Conservation (phyloP, 176 grass and related monocot species). For the Coix lacrymajobi region DNA sequence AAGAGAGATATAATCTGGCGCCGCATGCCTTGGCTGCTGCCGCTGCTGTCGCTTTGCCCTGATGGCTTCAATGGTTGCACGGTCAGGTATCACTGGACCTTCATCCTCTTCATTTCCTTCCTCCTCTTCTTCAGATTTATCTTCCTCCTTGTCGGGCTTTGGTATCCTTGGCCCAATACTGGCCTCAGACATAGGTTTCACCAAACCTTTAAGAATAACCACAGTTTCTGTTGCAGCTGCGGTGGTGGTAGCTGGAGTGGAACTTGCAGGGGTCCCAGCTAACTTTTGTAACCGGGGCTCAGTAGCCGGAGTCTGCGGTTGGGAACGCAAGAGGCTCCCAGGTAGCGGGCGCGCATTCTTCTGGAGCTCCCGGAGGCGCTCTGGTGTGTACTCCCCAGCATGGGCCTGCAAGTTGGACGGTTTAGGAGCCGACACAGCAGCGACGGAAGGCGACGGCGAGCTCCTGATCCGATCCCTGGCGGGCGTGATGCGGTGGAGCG, state of each 20-base stretch:
- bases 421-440: constrained; percentile 15
- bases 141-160: constrained; percentile 23
- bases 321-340: constrained; percentile 45
- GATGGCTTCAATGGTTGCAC: constrained; percentile 81
- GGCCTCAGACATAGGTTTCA: constrained; percentile 57
- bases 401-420: constrained; percentile 88
- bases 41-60: constrained; percentile 75
- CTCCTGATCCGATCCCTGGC: constrained; percentile 48
- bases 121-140: constrained; percentile 37
- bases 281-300: constrained; percentile 23
- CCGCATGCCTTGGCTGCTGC: constrained; percentile 67
- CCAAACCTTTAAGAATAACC: constrained; percentile 77
- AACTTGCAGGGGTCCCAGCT: constrained; percentile 2
- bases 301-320: not conserved
- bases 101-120: constrained; percentile 28
- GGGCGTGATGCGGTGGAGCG: constrained; percentile 56
- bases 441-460: not conserved
- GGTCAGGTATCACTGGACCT: constrained; percentile 67
- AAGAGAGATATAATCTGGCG: constrained; percentile 85
- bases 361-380: constrained; percentile 91
- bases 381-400: constrained; percentile 87
- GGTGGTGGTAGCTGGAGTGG: not conserved
- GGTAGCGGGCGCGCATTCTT: constrained; percentile 82
- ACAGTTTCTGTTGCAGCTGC: constrained; percentile 34
- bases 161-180: constrained; percentile 27